phyloP scores from a whole-genome alignment of 2,329 filamentous ascomycete species.

The Sporothrix schenckii region DNA sequence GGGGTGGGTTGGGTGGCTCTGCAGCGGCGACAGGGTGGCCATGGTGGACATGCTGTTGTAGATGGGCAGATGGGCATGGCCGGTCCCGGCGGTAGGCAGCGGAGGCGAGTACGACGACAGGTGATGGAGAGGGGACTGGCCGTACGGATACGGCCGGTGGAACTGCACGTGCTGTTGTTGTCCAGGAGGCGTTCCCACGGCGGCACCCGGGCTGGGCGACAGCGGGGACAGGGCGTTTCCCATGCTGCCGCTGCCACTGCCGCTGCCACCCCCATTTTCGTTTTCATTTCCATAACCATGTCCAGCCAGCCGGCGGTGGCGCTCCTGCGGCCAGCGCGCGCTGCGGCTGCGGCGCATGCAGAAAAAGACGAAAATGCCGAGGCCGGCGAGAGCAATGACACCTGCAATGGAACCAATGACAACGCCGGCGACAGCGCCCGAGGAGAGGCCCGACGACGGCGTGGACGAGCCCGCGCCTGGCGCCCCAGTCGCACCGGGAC shows the following conservation, averaged over 20 bases:
- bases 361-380: conserved; percentile 55
- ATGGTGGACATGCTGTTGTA: conserved; percentile 28
- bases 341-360: conserved; percentile 38
- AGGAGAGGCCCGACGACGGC: conserved; percentile 29
- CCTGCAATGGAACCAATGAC: conserved; percentile 55
- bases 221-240: conserved; percentile 2
- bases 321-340: conserved; percentile 5
- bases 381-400: conserved; percentile 47
- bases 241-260: not conserved
- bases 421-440: conserved; percentile 63
- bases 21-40: conserved; percentile 28
- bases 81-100: not conserved
- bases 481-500: conserved; percentile 31
- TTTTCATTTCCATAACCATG: not conserved
- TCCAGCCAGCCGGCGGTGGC: not conserved
- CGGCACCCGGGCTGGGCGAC: conserved; percentile 7
- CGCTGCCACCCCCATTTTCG: not conserved
- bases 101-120: not conserved
- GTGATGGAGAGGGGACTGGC: not conserved
- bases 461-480: conserved; percentile 15
- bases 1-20: conserved; percentile 24
- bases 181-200: not conserved
- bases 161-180: conserved; percentile 1
- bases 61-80: conserved; percentile 21
- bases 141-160: conserved; percentile 17